These are phyloP conservation scores for Geoglossum glabrum DNA, from an alignment of 495 filamentous ascomycete species.

Conservation along the genomic window DNA sequence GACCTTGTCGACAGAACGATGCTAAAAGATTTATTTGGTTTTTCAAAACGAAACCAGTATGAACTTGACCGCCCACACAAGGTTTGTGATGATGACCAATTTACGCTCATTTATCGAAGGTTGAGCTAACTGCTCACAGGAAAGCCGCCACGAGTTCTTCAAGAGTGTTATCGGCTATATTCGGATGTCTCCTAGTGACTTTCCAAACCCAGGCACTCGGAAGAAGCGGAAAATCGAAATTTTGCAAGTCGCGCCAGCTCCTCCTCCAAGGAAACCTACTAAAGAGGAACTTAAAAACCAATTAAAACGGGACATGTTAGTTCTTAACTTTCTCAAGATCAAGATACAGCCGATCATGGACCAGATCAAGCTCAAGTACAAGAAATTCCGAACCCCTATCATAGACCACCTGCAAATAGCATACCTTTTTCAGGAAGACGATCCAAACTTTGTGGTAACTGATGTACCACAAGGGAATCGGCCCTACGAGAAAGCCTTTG, in stretches of 20 bases:
- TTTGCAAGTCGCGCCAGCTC: conserved; percentile 46
- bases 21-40: conserved; percentile 62
- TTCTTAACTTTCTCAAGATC: conserved; percentile 68
- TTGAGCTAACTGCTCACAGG: conserved; percentile 22
- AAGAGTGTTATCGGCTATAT: conserved; percentile 48
- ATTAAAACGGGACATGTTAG: conserved; percentile 58
- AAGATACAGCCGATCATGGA: conserved; percentile 87
- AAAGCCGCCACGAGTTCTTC: conserved; percentile 59
- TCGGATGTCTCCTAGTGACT: conserved; percentile 56
- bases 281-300: conserved; percentile 65
- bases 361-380: conserved; percentile 67
- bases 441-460: conserved; percentile 60
- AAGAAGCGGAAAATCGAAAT: conserved; percentile 66
- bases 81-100: conserved; percentile 14
- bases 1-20: conserved; percentile 35
- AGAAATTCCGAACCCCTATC: conserved; percentile 60
- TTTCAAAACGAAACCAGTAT: conserved; percentile 56
- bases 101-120: neutral
- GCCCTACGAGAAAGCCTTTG: conserved; percentile 54
- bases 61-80: conserved; percentile 41
- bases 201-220: conserved; percentile 66
- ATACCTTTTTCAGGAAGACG: conserved; percentile 65
- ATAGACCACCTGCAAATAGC: conserved; percentile 50
- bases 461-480: conserved; percentile 43
- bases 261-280: conserved; percentile 40